These are phyloP conservation scores for Phoenix roebelenii DNA, from an alignment of 176 grass and related monocot species.

Conservation along the genomic window DNA sequence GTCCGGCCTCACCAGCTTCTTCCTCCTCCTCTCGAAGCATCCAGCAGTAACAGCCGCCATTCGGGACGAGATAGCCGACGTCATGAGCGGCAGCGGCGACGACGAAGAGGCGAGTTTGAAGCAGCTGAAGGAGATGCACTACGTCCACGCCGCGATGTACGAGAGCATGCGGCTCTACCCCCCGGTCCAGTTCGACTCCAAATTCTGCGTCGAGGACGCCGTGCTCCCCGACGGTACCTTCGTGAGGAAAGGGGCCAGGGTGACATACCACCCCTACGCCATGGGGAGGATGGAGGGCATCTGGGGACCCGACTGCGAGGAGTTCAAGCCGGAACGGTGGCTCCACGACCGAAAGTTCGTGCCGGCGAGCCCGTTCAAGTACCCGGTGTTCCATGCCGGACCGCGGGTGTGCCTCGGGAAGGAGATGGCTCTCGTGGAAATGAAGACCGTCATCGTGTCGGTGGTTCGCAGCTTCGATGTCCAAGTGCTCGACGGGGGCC, in stretches of 20 bases:
- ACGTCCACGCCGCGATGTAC: constrained; percentile 38
- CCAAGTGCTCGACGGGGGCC: no score
- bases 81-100: constrained; percentile 12
- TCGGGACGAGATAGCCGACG: constrained; percentile 29
- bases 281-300: constrained; percentile 63
- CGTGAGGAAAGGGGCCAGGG: constrained; percentile 24
- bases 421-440: no score
- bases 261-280: constrained; percentile 70
- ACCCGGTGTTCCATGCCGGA: constrained; percentile 60
- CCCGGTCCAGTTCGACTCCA: constrained; percentile 81
- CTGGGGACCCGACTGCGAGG: constrained; percentile 23
- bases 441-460: no score
- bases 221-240: constrained; percentile 68
- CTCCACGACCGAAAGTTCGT: not conserved
- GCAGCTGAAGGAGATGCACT: constrained; percentile 1
- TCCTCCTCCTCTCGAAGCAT: constrained; percentile 59
- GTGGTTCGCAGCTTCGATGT: no score
- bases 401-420: no score
- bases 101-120: constrained; percentile 11
- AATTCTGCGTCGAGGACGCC: constrained; percentile 48
- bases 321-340: constrained; percentile 42
- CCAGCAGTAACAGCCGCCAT: constrained; percentile 23
- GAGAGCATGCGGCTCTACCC: constrained; percentile 72
- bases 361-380: constrained; percentile 36
- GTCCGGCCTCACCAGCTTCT: constrained; percentile 56